Conservation (phyloP, 139 green algal species). For the Limnomonas spitsbergensis region DNA sequence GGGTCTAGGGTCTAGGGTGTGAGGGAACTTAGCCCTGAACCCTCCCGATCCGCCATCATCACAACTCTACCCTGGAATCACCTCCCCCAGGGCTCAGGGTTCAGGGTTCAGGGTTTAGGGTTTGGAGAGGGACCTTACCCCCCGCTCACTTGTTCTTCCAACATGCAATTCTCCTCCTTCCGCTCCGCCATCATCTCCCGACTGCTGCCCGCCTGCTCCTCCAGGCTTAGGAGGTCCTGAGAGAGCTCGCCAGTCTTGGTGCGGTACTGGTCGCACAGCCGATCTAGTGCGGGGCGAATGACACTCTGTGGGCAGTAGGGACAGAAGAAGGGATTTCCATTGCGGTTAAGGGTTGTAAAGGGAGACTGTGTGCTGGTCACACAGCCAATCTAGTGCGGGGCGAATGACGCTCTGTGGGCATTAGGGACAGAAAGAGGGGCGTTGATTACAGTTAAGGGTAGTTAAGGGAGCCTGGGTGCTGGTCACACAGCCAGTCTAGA, state of each 20-base stretch:
- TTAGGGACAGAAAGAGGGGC: too few relatives aligned
- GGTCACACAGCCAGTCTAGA: slow-evolving; percentile 63
- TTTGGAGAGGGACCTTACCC: too few relatives aligned
- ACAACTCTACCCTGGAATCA: too few relatives aligned
- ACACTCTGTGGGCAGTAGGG: slow-evolving; percentile 41
- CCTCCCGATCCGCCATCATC: neutral
- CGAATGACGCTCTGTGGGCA: slow-evolving; percentile 56
- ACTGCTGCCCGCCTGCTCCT: slow-evolving; percentile 48
- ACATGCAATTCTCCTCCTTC: slow-evolving; percentile 59
- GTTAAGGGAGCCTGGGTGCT: slow-evolving; percentile 26
- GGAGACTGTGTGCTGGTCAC: slow-evolving; percentile 46
- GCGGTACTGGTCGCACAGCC: slow-evolving; percentile 60
- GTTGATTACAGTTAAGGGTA: neutral
- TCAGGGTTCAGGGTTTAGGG: too few relatives aligned
- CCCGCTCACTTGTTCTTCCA: slow-evolving; percentile 48
- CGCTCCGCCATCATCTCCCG: slow-evolving; percentile 54
- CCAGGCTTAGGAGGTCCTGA: slow-evolving; percentile 63
- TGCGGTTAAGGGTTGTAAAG: neutral
- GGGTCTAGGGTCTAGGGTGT: neutral
- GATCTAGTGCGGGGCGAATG: slow-evolving; percentile 61
- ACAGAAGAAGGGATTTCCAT: neutral
- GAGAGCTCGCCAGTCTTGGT: slow-evolving; percentile 52
- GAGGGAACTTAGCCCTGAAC: neutral
- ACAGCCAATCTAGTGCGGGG: slow-evolving; percentile 60
- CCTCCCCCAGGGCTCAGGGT: too few relatives aligned